These are phyloP conservation scores for Nemophila menziesii DNA, from an alignment of 257 asterid genomes.

Conservation along the genomic window DNA sequence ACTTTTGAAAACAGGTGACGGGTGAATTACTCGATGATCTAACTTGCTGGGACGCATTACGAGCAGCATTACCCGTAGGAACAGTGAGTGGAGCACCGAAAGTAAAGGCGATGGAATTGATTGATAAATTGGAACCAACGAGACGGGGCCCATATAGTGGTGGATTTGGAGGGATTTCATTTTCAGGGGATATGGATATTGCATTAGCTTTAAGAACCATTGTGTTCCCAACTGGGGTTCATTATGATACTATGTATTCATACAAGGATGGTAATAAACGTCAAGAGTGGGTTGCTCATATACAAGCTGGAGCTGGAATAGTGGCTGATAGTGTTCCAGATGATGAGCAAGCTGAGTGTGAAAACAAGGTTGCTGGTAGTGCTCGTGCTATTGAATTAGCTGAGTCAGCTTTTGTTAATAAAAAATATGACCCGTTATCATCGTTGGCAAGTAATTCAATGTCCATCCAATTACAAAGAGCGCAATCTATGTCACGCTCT, in stretches of 20 bases:
- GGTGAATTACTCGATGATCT: conserved; percentile 81
- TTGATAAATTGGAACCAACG: conserved; percentile 52
- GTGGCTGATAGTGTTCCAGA: conserved; percentile 74
- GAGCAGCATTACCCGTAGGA: conserved; percentile 87
- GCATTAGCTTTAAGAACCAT: conserved; percentile 68
- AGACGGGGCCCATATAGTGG: conserved; percentile 89
- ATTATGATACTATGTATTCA: conserved; percentile 55
- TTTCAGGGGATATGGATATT: conserved; percentile 69
- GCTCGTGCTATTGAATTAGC: conserved; percentile 78
- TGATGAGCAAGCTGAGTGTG: conserved; percentile 74
- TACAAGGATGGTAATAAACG: conserved; percentile 37
- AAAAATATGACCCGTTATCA: no score
- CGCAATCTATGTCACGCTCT: no score
- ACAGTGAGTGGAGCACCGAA: conserved; percentile 96
- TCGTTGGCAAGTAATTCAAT: no score
- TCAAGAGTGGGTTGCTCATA: conserved; percentile 78
- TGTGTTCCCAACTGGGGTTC: conserved; percentile 45
- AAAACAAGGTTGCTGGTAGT: conserved; percentile 60
- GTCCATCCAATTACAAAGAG: no score
- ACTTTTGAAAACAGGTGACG: conserved; percentile 38
- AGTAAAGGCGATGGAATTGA: conserved; percentile 85
- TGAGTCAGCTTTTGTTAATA: conserved; percentile 50
- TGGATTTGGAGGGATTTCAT: conserved; percentile 85
- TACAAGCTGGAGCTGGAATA: conserved; percentile 83
- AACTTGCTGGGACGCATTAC: conserved; percentile 81